Base-by-base conservation (phyloP, 768 basidiomycete species). In the Auriculariales sp. region DNA sequence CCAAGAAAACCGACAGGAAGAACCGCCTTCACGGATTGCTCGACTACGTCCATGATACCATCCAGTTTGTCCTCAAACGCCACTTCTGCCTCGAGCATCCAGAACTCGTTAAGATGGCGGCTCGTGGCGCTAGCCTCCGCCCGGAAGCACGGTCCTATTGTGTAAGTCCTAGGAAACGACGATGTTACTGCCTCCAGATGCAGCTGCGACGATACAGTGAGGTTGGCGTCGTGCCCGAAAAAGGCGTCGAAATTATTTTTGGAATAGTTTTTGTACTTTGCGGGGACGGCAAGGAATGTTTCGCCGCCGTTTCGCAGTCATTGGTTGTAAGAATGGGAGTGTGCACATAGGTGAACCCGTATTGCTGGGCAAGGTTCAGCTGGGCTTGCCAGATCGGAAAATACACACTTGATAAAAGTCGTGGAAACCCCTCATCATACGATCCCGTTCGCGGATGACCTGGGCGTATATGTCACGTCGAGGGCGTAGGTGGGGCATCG, bases 81-180 rank as follows among this genome's bases (percentile, higher is more conserved):
- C 75, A 89, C 82, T 61, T 99, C 95, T 0, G 88, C 93, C 66
- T 99, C 95, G 49, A 97, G 77, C 95, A 99, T 99, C 86, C 90
- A 97, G 64, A 99, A 99, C 63, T 99, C 95, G 47, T 89, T 80
- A 11, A 99, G 75, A 61, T 99, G 95, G n/a, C 94, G 73, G 28
- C 78, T 77, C 2, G 94, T 97, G 56, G 82, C 74, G 2, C 83
- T 86, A 4, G 78, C 78, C 61, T 99, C 95, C 19, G 95, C 94
- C 14, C 95, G 83, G 66, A 99, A 99, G 55, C 85, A 84, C 0
- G 95, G 93, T 0, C 87, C 82, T 22, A 99, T 75, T 1, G 93
- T 93, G 68, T 92, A 99, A 1, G 88, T 85, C 17, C 93, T 78
- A 0, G 83, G 75, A 15, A 93, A 64, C 0, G 88, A 75, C 5